A percentile compares a stretch with the other conserved stretches of the same genome.
Evolutionary conservation across 202 grass and related monocot species (phyloP).

Genomic region (Panicum hallii): DNA sequence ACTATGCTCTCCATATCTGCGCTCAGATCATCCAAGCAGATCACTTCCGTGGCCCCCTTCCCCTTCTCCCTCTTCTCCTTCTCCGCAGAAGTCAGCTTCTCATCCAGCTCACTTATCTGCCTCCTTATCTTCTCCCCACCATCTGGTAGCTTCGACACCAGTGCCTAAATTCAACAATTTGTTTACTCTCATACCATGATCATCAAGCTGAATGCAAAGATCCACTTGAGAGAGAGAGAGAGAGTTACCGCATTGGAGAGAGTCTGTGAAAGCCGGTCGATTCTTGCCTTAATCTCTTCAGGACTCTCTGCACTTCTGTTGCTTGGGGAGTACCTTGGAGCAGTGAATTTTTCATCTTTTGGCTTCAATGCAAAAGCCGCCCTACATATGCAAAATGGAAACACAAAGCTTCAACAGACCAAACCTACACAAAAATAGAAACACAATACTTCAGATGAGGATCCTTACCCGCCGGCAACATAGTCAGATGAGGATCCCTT

Average conservation of each 20-base stretch:
- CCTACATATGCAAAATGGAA: conserved; percentile 52
- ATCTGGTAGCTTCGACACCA: conserved; percentile 70
- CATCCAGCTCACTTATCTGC: conserved; percentile 70
- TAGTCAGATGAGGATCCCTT: conserved; percentile 56
- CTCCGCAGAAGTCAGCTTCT: conserved; percentile 52
- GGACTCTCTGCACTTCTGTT: conserved; percentile 64
- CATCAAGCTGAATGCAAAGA: neutral
- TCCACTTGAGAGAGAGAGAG: neutral
- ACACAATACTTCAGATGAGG: neutral
- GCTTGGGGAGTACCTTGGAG: conserved; percentile 49
- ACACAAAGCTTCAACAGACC: neutral
- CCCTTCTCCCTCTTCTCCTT: conserved; percentile 17
- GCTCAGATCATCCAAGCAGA: conserved; percentile 65
- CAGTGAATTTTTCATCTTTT: conserved; percentile 64
- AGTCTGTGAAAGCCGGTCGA: conserved; percentile 69
- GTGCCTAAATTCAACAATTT: conserved; percentile 45
- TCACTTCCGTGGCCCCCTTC: conserved; percentile 38
- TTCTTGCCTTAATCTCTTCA: conserved; percentile 73
- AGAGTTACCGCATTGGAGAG: conserved; percentile 61
- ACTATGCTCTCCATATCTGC: conserved; percentile 38
- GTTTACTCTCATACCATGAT: neutral
- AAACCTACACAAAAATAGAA: neutral
- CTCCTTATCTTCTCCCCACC: conserved; percentile 71
- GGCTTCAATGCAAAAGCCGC: conserved; percentile 73
- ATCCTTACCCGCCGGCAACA: conserved; percentile 55